Conservation (phyloP, 176 grass and related monocot genomes). For the Elymus sibiricus region DNA sequence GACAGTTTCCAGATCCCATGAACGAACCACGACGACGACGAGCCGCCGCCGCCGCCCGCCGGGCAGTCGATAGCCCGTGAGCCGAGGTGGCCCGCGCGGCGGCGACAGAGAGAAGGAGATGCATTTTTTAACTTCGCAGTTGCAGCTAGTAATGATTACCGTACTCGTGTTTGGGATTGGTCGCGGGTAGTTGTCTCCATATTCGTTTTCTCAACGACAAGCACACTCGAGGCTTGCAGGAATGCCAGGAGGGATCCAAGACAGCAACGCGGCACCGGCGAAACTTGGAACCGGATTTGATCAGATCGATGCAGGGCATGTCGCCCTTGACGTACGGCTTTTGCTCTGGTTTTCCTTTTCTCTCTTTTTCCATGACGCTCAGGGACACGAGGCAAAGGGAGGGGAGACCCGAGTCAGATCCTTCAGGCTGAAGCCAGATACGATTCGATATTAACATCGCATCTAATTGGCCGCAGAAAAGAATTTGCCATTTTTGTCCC, state of each 20-base stretch:
- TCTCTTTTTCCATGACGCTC: no score
- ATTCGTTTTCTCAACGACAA: conserved; percentile 31
- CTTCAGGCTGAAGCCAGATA: no score
- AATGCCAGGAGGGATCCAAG: not conserved
- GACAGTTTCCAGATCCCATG: conserved; percentile 28
- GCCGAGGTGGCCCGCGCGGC: not conserved
- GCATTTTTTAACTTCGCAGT: not conserved
- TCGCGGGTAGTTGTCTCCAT: conserved; percentile 17
- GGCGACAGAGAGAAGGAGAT: not conserved
- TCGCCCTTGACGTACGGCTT: not conserved
- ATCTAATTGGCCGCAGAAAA: not conserved
- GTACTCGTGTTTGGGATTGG: not conserved
- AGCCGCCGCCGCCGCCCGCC: no score
- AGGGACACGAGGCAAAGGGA: not conserved
- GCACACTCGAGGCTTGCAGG: not conserved
- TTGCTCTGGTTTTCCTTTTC: not conserved
- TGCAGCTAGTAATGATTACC: not conserved
- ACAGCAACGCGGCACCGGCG: conserved; percentile 30
- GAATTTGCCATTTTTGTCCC: conserved; percentile 1
- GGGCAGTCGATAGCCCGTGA: not conserved
- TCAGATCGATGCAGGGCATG: not conserved
- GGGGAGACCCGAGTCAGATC: no score
- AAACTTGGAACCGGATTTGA: not conserved
- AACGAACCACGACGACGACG: conserved; percentile 10
- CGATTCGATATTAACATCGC: no score